Conservation (phyloP, 192 early-diverging fungal genomes). For the Umbelopsis ramanniana region DNA sequence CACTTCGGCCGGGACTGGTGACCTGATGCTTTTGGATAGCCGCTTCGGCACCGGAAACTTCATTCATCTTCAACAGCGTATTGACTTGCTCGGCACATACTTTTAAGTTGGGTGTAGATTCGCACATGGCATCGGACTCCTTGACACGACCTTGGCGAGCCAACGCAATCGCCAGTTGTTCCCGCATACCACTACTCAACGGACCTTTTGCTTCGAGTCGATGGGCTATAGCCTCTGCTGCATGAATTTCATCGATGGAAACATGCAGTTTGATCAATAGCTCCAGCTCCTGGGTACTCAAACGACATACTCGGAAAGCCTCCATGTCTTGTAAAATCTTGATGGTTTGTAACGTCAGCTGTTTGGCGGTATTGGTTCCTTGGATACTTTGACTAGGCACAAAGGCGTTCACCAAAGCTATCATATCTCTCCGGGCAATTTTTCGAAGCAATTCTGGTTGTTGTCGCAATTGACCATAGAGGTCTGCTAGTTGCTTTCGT, state of each 20-base stretch:
- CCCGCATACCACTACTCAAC: not conserved
- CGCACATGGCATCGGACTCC: constrained; percentile 2
- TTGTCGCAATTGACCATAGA: not conserved
- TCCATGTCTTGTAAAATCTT: constrained; percentile 17
- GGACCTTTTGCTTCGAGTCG: constrained; percentile 3
- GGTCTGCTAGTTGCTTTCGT: not conserved
- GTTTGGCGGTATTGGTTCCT: not conserved
- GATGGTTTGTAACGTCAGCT: constrained; percentile 7
- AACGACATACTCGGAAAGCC: not conserved
- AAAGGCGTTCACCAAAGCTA: constrained; percentile 1
- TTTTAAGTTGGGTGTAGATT: not conserved
- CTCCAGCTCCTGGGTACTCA: constrained; percentile 8
- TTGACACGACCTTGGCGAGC: not conserved
- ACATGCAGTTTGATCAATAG: constrained; percentile 2
- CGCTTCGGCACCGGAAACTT: not conserved
- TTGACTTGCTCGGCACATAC: constrained; percentile 16
- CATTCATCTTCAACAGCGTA: not conserved
- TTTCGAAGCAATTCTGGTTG: not conserved
- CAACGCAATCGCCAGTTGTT: constrained; percentile 11
- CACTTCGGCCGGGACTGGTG: not conserved
- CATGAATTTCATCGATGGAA: not conserved
- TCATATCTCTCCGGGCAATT: constrained; percentile 8
- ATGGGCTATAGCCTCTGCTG: not conserved
- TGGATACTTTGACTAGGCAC: constrained; percentile 15
- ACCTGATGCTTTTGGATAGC: not conserved